Evolutionary conservation across 1,284 basidiomycete species (phyloP), one percentile per base, ranked within the genome.

Genomic region (Boletellus deceptivus): DNA sequence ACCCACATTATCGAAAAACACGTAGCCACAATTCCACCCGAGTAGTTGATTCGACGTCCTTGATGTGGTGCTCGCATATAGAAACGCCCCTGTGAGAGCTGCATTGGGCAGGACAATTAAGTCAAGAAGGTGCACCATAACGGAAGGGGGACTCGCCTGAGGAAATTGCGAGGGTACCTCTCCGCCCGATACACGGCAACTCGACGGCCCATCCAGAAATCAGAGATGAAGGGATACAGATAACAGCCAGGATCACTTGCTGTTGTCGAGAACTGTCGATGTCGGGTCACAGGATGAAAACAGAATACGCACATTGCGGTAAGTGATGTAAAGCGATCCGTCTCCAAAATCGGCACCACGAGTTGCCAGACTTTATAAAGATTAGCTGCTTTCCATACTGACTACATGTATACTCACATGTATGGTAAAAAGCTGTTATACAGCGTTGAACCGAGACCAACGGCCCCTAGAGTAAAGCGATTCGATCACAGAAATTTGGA

Each of bases 21-120:
- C 75, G 59, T 82, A 84, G 17, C 78, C 85, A 57, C 84, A 87
- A 62, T 87, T 88, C 83, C 83, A 87, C 29, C 83, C 86, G n/a
- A 89, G 72, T 22, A 88, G 72, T 25, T 79, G 75, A 55, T 78
- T 72, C 1, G 83, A 83, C 45, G 76, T 80, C 45, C 78, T 73
- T 22, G 85, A 77, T 3, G 84, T 86, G 31, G 86, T 89, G 31
- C 77, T 80, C 29, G 77, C 77, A 65, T 86, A 83, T 20, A 89
- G 71, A 69, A 88, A 87, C 27, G 77, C 72, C 7, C 85, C 84
- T 2, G 86, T 87, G 54, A 86, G 72, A 52, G 71, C 78, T 83
- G 61, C 55, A 52, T 61, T 58, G 55, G 53, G 55, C 59, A 47
- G 45, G 59, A 54, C 11, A 68, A 43, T 61, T 60, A 54, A 64